A percentile compares a stretch with the other conserved stretches of the same genome.
These are phyloP conservation scores for Fragilariopsis cylindrus DNA, from an alignment of 108 stramenopile species.

Conservation along the genomic window DNA sequence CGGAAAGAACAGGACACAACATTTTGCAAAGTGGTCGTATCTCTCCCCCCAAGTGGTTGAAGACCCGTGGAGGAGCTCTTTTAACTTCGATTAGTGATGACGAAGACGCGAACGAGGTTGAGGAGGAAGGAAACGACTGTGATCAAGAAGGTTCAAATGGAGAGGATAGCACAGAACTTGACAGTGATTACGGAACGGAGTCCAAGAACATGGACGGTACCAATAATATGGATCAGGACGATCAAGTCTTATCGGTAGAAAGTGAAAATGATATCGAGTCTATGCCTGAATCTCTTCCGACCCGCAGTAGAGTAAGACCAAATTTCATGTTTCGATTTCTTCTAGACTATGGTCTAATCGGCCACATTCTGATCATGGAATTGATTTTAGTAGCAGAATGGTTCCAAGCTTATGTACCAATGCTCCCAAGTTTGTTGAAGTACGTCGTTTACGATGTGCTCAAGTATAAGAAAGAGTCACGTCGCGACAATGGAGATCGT, in stretches of 20 bases:
- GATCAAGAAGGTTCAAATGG: not conserved
- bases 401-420: slow-evolving; percentile 56
- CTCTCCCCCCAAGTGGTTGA: not conserved
- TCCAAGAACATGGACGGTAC: no score
- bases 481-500: slow-evolving; percentile 1
- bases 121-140: slow-evolving; percentile 5
- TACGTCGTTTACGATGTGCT: slow-evolving; percentile 27
- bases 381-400: slow-evolving; percentile 53
- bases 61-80: slow-evolving; percentile 16
- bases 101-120: slow-evolving; percentile 10
- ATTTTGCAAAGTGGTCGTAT: not conserved
- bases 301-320: slow-evolving; percentile 29
- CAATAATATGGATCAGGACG: no score
- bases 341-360: slow-evolving; percentile 51
- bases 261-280: no score
- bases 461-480: not conserved
- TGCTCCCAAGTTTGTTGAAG: slow-evolving; percentile 25
- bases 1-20: not conserved
- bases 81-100: not conserved
- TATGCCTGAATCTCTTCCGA: not conserved
- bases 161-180: not conserved
- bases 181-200: no score
- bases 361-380: slow-evolving; percentile 58
- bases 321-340: slow-evolving; percentile 76
- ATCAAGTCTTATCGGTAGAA: no score